Percentiles rank a stretch among this genome's conserved stretches.
Evolutionary conservation across 805 yeast species (phyloP).

Genomic region (Pichia gijzeniarum): DNA sequence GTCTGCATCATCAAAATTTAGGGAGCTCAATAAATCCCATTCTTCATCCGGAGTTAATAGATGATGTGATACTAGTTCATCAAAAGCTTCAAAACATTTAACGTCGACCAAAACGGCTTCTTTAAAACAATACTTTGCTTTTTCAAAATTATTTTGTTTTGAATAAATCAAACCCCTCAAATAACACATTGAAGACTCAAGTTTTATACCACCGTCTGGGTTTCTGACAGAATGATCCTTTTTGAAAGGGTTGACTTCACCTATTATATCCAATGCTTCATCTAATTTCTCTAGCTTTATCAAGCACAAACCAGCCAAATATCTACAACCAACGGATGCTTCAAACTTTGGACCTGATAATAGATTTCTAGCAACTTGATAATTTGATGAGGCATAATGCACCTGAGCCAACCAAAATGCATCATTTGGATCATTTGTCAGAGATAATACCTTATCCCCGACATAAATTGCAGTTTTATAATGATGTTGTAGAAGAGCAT

Average conservation of each 20-base stretch:
- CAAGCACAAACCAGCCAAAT: slow-evolving; percentile 69
- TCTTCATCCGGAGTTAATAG: slow-evolving; percentile 80
- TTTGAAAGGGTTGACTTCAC: slow-evolving; percentile 71
- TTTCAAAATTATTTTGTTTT: slow-evolving; percentile 74
- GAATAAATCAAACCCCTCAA: slow-evolving; percentile 79
- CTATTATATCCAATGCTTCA: slow-evolving; percentile 80
- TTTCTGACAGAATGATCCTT: slow-evolving; percentile 33
- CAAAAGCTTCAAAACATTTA: slow-evolving; percentile 89
- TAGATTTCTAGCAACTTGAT: slow-evolving; percentile 69
- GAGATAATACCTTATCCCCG: slow-evolving; percentile 81
- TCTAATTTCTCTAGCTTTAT: slow-evolving; percentile 73
- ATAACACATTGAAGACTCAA: slow-evolving; percentile 83
- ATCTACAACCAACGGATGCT: slow-evolving; percentile 67
- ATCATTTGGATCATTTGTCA: slow-evolving; percentile 85
- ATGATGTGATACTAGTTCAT: slow-evolving; percentile 65
- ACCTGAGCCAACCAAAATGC: slow-evolving; percentile 97
- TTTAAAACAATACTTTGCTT: slow-evolving; percentile 78
- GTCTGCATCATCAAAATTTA: slow-evolving; percentile 67
- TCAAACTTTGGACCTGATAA: slow-evolving; percentile 51
- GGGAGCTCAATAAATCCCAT: slow-evolving; percentile 63
- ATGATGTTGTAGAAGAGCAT: slow-evolving; percentile 88
- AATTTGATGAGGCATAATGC: slow-evolving; percentile 68
- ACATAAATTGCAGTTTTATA: slow-evolving; percentile 83
- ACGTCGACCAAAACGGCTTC: slow-evolving; percentile 86
- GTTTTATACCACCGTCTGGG: slow-evolving; percentile 76